phyloP scores from a whole-genome alignment of 805 yeast genomes.

The Ogataea degrootiae region DNA sequence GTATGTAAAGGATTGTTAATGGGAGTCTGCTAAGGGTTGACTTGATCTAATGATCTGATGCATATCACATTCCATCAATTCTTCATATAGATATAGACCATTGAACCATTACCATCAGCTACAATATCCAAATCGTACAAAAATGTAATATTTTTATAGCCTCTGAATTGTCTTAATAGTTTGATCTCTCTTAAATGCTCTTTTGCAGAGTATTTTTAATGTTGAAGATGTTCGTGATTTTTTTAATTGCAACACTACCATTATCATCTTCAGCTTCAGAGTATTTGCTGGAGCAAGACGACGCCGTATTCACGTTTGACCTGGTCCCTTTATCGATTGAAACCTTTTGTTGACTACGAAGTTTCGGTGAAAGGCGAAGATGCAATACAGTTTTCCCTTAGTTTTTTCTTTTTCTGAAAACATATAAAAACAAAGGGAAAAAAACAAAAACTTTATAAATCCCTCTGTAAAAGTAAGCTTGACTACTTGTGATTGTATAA shows the following conservation, averaged over 20 bases:
- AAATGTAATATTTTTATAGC: conserved; percentile 94
- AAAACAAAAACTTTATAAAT: no score
- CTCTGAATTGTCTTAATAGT: conserved; percentile 85
- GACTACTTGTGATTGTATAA: no score
- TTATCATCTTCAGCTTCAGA: conserved; percentile 68
- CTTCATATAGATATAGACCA: conserved; percentile 91
- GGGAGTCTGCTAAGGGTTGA: conserved; percentile 90
- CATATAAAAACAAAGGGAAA: no score
- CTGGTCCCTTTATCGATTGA: conserved; percentile 85
- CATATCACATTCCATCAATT: conserved; percentile 97
- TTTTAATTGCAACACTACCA: conserved; percentile 90
- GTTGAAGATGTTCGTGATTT: conserved; percentile 89
- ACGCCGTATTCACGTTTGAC: conserved; percentile 98
- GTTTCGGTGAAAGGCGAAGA: conserved; percentile 74
- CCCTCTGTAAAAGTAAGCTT: no score
- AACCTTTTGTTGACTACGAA: conserved; percentile 87
- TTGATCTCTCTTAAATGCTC: conserved; percentile 91
- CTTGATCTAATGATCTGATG: conserved; percentile 94
- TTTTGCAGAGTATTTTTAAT: conserved; percentile 86
- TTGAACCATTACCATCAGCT: conserved; percentile 65
- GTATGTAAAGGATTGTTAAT: conserved; percentile 88
- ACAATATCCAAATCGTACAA: conserved; percentile 91
- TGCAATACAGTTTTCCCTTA: conserved; percentile 31
- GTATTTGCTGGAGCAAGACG: conserved; percentile 90
- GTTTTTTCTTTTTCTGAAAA: no score